Evolutionary conservation across 2,329 filamentous ascomycete genomes (phyloP).

Genomic region (Bipolaris sorokiniana): DNA sequence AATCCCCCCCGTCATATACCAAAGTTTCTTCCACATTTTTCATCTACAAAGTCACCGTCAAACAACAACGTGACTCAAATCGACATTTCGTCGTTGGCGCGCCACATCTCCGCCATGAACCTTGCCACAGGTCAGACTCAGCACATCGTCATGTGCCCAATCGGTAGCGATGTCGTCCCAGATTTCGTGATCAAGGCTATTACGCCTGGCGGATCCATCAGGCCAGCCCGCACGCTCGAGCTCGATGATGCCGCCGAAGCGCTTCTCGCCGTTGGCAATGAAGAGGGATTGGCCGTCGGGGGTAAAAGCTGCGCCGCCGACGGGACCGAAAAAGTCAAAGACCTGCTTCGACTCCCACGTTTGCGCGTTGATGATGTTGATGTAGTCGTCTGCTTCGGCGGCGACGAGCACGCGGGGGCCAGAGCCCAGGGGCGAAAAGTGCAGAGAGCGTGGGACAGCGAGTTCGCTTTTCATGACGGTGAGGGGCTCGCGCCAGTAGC

Average conservation of each 20-base stretch:
- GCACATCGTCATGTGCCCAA: constrained; percentile 32
- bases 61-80: constrained; percentile 35
- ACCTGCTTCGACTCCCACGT: constrained; percentile 70
- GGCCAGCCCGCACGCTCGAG: constrained; percentile 58
- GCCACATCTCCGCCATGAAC: constrained; percentile 21
- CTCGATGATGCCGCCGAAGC: constrained; percentile 70
- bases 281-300: constrained; percentile 72
- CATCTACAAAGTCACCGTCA: constrained; percentile 42
- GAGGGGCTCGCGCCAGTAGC: constrained; percentile 66
- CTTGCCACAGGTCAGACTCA: constrained; percentile 18
- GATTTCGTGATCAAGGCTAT: constrained; percentile 3
- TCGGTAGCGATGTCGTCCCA: constrained; percentile 25
- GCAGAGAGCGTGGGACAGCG: constrained; percentile 71
- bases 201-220: constrained; percentile 17
- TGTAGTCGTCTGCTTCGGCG: constrained; percentile 76
- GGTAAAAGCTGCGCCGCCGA: constrained; percentile 71
- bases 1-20: background rate
- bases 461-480: constrained; percentile 67
- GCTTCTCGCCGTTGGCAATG: constrained; percentile 69
- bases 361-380: constrained; percentile 72
- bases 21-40: background rate
- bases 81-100: constrained; percentile 32
- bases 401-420: constrained; percentile 71
- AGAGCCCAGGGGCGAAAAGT: constrained; percentile 74
- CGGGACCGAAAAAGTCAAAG: constrained; percentile 76